phyloP scores from a whole-genome alignment of 1,139 yeast species.

The Sugiyamaella neomexicana region DNA sequence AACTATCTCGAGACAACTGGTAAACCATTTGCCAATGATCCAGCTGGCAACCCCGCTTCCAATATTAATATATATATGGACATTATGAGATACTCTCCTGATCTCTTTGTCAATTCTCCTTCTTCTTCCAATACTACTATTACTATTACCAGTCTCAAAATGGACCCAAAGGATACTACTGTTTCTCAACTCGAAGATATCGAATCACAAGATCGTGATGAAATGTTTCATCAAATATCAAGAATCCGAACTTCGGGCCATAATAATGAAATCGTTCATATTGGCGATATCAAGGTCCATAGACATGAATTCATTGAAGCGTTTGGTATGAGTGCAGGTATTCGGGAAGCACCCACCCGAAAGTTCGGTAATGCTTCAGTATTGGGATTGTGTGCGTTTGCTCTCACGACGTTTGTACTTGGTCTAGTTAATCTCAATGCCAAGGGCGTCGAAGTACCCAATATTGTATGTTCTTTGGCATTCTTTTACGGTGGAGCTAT shows the following conservation, averaged over 20 bases:
- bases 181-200: constrained; percentile 8
- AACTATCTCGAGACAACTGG: too few relatives aligned
- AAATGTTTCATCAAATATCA: constrained; percentile 16
- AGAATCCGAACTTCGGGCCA: constrained; percentile 42
- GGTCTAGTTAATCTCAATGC: constrained; percentile 64
- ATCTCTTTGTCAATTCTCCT: too few relatives aligned
- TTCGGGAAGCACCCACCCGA: constrained; percentile 45
- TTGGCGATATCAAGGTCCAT: constrained; percentile 70
- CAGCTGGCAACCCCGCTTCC: neutral
- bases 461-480: constrained; percentile 68
- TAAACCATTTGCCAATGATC: too few relatives aligned
- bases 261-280: constrained; percentile 59
- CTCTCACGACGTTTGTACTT: constrained; percentile 78
- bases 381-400: constrained; percentile 78
- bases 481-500: constrained; percentile 83
- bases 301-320: constrained; percentile 61
- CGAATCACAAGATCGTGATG: neutral
- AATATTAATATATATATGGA: neutral
- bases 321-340: constrained; percentile 59
- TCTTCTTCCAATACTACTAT: too few relatives aligned
- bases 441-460: constrained; percentile 53
- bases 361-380: constrained; percentile 88
- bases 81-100: neutral
- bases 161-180: constrained; percentile 10
- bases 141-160: neutral